Base-by-base conservation (phyloP, 2,329 filamentous ascomycete genomes). In the Aspergillus quadrilineatus region DNA sequence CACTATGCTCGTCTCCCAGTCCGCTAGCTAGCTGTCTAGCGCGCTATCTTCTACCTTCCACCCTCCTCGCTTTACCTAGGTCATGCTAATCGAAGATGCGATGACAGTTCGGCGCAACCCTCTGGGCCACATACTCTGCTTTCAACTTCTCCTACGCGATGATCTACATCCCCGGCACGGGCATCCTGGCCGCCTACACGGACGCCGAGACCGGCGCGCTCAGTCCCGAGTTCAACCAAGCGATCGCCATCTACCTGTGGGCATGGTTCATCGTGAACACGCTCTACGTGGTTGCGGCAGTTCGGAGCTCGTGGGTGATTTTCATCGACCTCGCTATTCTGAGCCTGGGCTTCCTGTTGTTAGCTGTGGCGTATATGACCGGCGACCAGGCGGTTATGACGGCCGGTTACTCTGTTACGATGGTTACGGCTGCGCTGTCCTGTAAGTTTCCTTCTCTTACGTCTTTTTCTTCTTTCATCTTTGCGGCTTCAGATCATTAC, bases 81-180 rank as follows among this genome's bases (percentile, higher is more conserved):
- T 22, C 10, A 34, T 14, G 34, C 34, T 14, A 37, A 37, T 14
- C 8, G 2, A 37, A 12, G 4, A 14, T n/a, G 22, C 34, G 17
- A 4, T 7, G 22, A 42, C 22, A 47, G 44, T 47, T 47, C 12
- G 29, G 26, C n/a, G 44, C 44, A 6, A 32, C 44, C 3, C 28
- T 47, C 10, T 47, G 29, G 26, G n/a, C 28, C 28, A 32, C 44
- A 1, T 47, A 32, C 28, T 28, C 44, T 15, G 44, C 44, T 5
- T 47, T 47, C 29, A 47, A 47, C 44, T 47, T 47, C 44, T 47
- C 44, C 28, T 47, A 47, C 12, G 44, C 44, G 6, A 34, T 47
- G 44, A 47, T 47, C 28, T 47, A 15, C 26, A 29, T 47, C 15
- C 28, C 44, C 14, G 44, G 44, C 4, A 34, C 44, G 4, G 28